Percentiles rank a stretch among this genome's conserved stretches.
Evolutionary conservation across 78 protist species (phyloP).

Genomic region (Dictyostelium capitatum): DNA sequence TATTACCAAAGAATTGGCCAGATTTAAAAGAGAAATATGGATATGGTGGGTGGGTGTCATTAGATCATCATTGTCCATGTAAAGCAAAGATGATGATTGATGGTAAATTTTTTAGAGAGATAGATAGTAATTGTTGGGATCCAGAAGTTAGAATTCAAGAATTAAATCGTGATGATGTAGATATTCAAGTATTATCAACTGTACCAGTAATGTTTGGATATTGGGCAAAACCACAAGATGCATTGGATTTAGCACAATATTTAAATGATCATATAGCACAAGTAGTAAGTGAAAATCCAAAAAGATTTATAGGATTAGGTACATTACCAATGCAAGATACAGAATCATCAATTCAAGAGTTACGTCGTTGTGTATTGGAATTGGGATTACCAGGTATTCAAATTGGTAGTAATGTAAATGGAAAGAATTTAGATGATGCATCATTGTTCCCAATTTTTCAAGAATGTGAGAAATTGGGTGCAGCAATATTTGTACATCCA

Average conservation of each 20-base stretch:
- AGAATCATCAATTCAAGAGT: conserved; percentile 88
- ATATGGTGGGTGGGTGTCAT: conserved; percentile 89
- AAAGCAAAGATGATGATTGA: conserved; percentile 86
- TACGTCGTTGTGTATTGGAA: conserved; percentile 75
- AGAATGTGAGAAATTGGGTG: conserved; percentile 86
- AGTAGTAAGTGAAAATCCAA: conserved; percentile 87
- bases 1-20: conserved; percentile 90
- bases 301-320: conserved; percentile 94
- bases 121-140: conserved; percentile 90
- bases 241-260: conserved; percentile 84
- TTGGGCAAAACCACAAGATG: conserved; percentile 94
- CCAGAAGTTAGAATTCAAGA: conserved; percentile 87
- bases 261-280: conserved; percentile 95
- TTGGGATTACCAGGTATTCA: conserved; percentile 81
- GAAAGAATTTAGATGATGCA: conserved; percentile 90
- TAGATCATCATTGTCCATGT: conserved; percentile 85
- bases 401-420: conserved; percentile 92
- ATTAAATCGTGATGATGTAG: conserved; percentile 78
- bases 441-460: conserved; percentile 90
- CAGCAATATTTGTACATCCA: conserved; percentile 95
- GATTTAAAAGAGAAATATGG: conserved; percentile 84
- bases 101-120: conserved; percentile 89
- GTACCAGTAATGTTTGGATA: conserved; percentile 91
- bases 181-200: conserved; percentile 94
- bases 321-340: conserved; percentile 96